A percentile compares a stretch with the other conserved stretches of the same genome.
Conservation (phyloP, 2,329 filamentous ascomycete genomes). For the Leptographium flavum region DNA sequence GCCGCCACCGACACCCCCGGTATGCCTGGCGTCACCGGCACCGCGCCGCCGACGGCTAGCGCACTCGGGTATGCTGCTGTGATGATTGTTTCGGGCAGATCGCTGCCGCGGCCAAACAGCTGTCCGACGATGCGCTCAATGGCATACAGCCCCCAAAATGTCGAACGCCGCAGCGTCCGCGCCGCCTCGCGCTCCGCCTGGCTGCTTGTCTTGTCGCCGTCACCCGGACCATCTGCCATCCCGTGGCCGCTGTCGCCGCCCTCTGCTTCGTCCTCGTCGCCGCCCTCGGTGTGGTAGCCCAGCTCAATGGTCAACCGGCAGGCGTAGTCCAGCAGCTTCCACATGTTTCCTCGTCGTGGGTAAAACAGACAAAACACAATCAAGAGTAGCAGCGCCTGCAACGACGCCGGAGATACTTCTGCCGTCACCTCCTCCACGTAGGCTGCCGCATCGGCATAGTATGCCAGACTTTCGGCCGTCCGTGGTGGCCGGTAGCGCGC, state of each 20-base stretch:
- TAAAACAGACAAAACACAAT: conserved; percentile 11
- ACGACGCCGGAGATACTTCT: conserved; percentile 7
- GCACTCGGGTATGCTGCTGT: conserved; percentile 19
- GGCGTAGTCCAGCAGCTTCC: conserved; percentile 11
- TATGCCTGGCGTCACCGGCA: neutral
- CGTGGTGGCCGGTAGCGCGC: conserved; percentile 14
- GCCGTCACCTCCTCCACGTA: conserved; percentile 11
- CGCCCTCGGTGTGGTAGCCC: conserved; percentile 17
- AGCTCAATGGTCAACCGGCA: conserved; percentile 15
- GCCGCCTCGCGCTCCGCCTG: conserved; percentile 1
- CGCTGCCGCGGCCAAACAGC: conserved; percentile 21
- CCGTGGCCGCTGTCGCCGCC: neutral
- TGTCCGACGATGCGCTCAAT: conserved; percentile 22
- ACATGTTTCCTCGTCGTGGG: conserved; percentile 10
- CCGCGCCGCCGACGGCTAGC: neutral
- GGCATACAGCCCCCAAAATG: conserved; percentile 22
- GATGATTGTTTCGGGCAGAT: conserved; percentile 22
- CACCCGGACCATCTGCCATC: neutral
- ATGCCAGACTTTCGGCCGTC: conserved; percentile 7
- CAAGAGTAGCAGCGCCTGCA: conserved; percentile 9
- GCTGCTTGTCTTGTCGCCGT: neutral
- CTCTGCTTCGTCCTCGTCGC: neutral
- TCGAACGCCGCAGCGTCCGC: conserved; percentile 10
- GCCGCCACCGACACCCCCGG: too few species aligned
- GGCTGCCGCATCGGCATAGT: conserved; percentile 7